These are phyloP conservation scores for Penicillium samsonianum DNA, from an alignment of 495 filamentous ascomycete genomes.

Conservation along the genomic window DNA sequence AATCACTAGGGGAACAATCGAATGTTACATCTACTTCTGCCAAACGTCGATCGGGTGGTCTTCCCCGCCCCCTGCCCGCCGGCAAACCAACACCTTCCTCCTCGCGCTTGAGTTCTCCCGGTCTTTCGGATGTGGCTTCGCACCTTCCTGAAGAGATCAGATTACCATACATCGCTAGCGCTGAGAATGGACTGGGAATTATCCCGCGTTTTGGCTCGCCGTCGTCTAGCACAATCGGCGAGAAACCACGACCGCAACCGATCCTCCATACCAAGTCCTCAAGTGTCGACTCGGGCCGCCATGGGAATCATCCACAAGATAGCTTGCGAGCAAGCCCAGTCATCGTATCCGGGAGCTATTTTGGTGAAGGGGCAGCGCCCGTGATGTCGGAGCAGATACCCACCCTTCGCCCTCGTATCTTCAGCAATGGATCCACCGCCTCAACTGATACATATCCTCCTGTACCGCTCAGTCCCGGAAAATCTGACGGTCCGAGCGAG, in stretches of 20 bases:
- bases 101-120: slow-evolving; percentile 44
- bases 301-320: slow-evolving; percentile 23
- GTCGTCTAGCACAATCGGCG: slow-evolving; percentile 22
- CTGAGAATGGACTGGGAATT: slow-evolving; percentile 18
- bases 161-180: slow-evolving; percentile 3
- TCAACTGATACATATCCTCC: slow-evolving; percentile 34
- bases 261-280: slow-evolving; percentile 41
- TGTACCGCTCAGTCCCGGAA: slow-evolving; percentile 47
- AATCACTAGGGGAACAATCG: slow-evolving; percentile 26
- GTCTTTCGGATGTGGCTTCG: slow-evolving; percentile 31
- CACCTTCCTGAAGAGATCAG: slow-evolving; percentile 31
- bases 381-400: slow-evolving; percentile 36
- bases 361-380: slow-evolving; percentile 25
- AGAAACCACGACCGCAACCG: slow-evolving; percentile 19
- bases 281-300: slow-evolving; percentile 39
- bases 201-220: slow-evolving; percentile 25
- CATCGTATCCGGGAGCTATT: slow-evolving; percentile 29
- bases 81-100: slow-evolving; percentile 37
- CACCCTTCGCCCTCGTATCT: slow-evolving; percentile 40
- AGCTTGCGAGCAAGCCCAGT: slow-evolving; percentile 39
- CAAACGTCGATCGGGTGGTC: slow-evolving; percentile 42
- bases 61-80: slow-evolving; percentile 34
- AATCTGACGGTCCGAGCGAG: slow-evolving; percentile 52
- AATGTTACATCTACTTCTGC: slow-evolving; percentile 14
- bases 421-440: slow-evolving; percentile 42